phyloP scores from a whole-genome alignment of 1,284 basidiomycete species.

The Mycena sp. region DNA sequence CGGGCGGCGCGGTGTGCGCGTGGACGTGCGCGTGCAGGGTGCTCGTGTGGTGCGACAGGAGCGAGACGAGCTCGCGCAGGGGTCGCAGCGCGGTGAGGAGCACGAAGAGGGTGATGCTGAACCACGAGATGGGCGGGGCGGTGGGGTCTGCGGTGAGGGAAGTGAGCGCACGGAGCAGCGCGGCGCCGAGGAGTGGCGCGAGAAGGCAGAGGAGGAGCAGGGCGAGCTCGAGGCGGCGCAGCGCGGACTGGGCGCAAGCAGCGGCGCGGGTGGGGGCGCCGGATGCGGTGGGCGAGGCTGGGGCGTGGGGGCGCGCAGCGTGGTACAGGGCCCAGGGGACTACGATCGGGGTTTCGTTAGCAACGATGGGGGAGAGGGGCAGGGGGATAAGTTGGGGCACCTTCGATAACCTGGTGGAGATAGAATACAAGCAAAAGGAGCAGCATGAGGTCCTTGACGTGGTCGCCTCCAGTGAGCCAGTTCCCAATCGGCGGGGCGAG shows the following conservation, averaged over 20 bases:
- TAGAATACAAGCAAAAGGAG: slow-evolving; percentile 78
- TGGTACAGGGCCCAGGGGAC: slow-evolving; percentile 82
- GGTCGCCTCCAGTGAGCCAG: slow-evolving; percentile 81
- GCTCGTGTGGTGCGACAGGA: slow-evolving; percentile 64
- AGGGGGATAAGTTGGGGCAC: too few species aligned
- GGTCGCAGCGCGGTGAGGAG: slow-evolving; percentile 81
- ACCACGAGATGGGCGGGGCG: slow-evolving; percentile 69
- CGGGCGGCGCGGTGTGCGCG: slow-evolving; percentile 53
- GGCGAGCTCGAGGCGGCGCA: slow-evolving; percentile 66
- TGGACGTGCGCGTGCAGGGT: slow-evolving; percentile 72
- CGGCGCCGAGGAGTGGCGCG: slow-evolving; percentile 75
- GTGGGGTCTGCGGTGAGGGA: slow-evolving; percentile 43
- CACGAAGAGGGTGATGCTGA: slow-evolving; percentile 78
- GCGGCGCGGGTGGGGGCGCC: slow-evolving; percentile 40
- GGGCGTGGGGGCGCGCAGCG: slow-evolving; percentile 62
- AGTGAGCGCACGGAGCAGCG: slow-evolving; percentile 67
- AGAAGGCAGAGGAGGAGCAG: slow-evolving; percentile 68
- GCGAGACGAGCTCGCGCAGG: slow-evolving; percentile 74
- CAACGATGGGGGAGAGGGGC: slow-evolving; percentile 8
- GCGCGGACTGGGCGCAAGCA: slow-evolving; percentile 62
- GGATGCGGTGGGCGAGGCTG: slow-evolving; percentile 36
- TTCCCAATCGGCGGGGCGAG: slow-evolving; percentile 77
- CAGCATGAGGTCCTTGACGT: slow-evolving; percentile 75
- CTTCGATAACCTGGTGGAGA: slow-evolving; percentile 81
- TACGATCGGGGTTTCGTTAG: slow-evolving; percentile 39